Base-by-base conservation (phyloP, 1,139 yeast species). In the Meyerozyma sp. region DNA sequence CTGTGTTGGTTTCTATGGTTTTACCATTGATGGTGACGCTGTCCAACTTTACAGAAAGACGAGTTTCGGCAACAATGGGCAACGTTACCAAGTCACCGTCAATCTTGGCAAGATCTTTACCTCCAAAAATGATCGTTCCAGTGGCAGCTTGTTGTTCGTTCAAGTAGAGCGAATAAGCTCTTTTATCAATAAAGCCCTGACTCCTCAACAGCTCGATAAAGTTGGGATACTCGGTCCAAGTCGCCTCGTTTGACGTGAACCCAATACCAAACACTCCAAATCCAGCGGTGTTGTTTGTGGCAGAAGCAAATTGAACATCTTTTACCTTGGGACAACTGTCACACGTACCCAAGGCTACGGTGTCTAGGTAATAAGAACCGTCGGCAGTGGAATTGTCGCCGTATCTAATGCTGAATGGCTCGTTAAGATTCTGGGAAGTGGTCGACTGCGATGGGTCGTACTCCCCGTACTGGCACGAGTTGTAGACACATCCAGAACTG, bases 81-180 rank as follows among this genome's bases (percentile, higher is more conserved):
- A 79, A 55, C 2, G 75, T 60, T 40, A 63, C 60, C 40, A 81
- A 61, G 10, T 62, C 58, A 20, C 84, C 84, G 1, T 63, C 45
- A 53, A 74, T 79, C 54, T 75, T 77, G 43, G 72, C 61, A 42
- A 68, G 74, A 53, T 82, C 87, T 38, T 79, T 70, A 37, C 79
- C 85, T 44, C 85, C 85, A 57, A 81, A 79, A 39, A 80, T 56
- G 35, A 81, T 60, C 29, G 73, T 65, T 9, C 81, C 83, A 8
- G 62, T 48, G n/a, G 57, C 26, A 4, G 73, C 65, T 29, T 60
- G 61, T 26, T 62, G 56, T 14, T 61, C 56, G 54, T 77, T 63
- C 58, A 77, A 55, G 63, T 64, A 80, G 30, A 81, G 57, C 1
- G 85, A 82, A 56, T 81, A 85, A 1, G 77, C 73, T 40, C 62